Conservation (phyloP, 2,329 filamentous ascomycete genomes). For the Paraphaeosphaeria minitans region DNA sequence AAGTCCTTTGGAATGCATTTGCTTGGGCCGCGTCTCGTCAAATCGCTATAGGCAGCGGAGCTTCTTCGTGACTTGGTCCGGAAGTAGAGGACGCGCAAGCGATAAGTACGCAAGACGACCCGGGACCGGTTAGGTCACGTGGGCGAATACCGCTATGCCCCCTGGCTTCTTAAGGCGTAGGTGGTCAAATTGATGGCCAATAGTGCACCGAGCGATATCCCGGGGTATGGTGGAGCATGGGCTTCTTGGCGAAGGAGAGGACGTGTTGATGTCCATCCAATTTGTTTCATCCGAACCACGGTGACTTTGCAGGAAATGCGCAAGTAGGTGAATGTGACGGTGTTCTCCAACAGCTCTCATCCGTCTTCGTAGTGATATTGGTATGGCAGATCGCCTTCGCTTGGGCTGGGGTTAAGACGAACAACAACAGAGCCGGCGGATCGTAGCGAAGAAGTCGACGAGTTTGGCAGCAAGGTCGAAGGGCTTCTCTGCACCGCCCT, state of each 20-base stretch:
- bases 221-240: background rate
- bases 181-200: background rate
- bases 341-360: slow-evolving; percentile 13
- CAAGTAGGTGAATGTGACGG: background rate
- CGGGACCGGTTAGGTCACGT: background rate
- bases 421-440: slow-evolving; percentile 39
- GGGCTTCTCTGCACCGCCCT: slow-evolving; percentile 29
- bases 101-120: background rate
- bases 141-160: background rate
- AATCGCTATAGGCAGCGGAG: background rate
- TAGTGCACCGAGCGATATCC: background rate
- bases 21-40: background rate
- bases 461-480: slow-evolving; percentile 38
- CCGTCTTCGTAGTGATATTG: slow-evolving; percentile 32
- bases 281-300: background rate
- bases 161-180: background rate
- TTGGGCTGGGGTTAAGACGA: slow-evolving; percentile 30
- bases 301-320: background rate
- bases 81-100: background rate
- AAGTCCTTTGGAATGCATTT: background rate
- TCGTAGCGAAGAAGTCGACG: slow-evolving; percentile 36
- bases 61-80: background rate
- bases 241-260: background rate
- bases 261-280: background rate
- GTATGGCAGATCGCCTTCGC: slow-evolving; percentile 41